Evolutionary conservation across 2,329 filamentous ascomycete genomes (phyloP).

Genomic region (Pseudocercospora macadamiae): DNA sequence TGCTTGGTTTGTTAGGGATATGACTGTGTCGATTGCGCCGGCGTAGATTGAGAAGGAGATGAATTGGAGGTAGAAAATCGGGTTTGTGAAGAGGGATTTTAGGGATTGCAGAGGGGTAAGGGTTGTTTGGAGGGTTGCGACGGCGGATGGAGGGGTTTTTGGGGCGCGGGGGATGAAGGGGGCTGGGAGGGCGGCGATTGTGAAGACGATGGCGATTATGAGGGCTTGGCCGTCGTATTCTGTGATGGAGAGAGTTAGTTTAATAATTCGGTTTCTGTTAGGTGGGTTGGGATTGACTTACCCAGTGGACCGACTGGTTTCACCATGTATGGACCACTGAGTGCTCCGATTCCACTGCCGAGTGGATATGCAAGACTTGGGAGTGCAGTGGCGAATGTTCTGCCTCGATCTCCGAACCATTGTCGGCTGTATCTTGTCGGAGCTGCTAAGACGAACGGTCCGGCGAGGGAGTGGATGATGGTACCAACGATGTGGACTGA

Average conservation of each 20-base stretch:
- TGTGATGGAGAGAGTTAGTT: no score
- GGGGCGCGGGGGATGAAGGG: slow-evolving; percentile 76
- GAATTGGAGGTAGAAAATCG: slow-evolving; percentile 77
- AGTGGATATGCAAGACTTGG: slow-evolving; percentile 83
- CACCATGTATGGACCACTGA: slow-evolving; percentile 9
- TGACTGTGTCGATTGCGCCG: slow-evolving; percentile 86
- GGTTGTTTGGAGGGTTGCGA: slow-evolving; percentile 55
- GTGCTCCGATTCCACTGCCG: slow-evolving; percentile 47
- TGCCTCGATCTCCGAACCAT: slow-evolving; percentile 85
- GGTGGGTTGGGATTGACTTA: not conserved
- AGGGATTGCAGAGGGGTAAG: slow-evolving; percentile 58
- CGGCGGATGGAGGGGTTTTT: slow-evolving; percentile 73
- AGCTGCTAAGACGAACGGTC: slow-evolving; percentile 84
- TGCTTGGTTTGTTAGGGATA: slow-evolving; percentile 83
- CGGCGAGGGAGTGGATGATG: slow-evolving; percentile 73
- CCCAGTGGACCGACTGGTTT: not conserved
- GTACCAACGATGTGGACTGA: slow-evolving; percentile 83
- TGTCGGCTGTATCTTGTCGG: slow-evolving; percentile 87
- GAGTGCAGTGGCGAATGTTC: slow-evolving; percentile 84
- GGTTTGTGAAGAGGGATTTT: slow-evolving; percentile 48
- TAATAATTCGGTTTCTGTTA: no score
- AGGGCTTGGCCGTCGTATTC: slow-evolving; percentile 5
- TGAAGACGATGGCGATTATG: slow-evolving; percentile 16
- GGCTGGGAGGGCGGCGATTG: slow-evolving; percentile 68
- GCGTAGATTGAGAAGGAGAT: slow-evolving; percentile 79